A percentile compares a stretch with the other conserved stretches of the same genome.
These are phyloP conservation scores for Colletotrichum simmondsii DNA, from an alignment of 2,329 filamentous ascomycete genomes.

Conservation along the genomic window DNA sequence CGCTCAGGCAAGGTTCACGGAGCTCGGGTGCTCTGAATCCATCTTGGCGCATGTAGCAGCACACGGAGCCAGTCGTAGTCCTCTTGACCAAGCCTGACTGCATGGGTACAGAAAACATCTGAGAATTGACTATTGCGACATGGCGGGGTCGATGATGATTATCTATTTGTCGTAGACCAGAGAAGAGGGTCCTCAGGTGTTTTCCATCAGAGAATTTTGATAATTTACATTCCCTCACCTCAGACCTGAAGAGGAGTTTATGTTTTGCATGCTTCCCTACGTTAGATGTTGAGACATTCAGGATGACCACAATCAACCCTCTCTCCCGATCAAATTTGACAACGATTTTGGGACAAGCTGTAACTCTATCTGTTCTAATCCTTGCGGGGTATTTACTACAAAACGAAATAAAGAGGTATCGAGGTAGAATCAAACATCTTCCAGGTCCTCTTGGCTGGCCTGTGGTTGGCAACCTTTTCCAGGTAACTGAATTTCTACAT, in stretches of 20 bases:
- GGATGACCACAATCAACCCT: not conserved
- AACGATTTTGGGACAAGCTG: not conserved
- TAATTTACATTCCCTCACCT: too few species aligned
- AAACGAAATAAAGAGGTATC: conserved; percentile 25
- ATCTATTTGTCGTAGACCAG: too few species aligned
- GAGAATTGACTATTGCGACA: conserved; percentile 4
- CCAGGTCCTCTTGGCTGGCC: conserved; percentile 32
- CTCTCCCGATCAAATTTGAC: too few species aligned
- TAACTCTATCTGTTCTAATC: not conserved
- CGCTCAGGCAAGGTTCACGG: not conserved
- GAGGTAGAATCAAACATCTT: conserved; percentile 15
- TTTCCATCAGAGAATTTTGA: too few species aligned
- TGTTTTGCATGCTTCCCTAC: too few species aligned
- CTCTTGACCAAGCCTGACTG: not conserved
- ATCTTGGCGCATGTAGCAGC: not conserved
- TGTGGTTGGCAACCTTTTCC: conserved; percentile 30
- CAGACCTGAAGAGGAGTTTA: too few species aligned
- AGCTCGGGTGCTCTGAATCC: not conserved
- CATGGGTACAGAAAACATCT: not conserved
- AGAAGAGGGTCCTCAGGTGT: too few species aligned
- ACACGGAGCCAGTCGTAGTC: not conserved
- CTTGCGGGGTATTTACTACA: not conserved
- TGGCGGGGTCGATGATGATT: conserved; percentile 4
- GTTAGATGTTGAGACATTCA: not conserved
- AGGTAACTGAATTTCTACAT: not conserved